Percentiles rank a stretch among this genome's conserved stretches.
These are phyloP conservation scores for Sporothrix inflata DNA, from an alignment of 2,329 filamentous ascomycete genomes.

Conservation along the genomic window DNA sequence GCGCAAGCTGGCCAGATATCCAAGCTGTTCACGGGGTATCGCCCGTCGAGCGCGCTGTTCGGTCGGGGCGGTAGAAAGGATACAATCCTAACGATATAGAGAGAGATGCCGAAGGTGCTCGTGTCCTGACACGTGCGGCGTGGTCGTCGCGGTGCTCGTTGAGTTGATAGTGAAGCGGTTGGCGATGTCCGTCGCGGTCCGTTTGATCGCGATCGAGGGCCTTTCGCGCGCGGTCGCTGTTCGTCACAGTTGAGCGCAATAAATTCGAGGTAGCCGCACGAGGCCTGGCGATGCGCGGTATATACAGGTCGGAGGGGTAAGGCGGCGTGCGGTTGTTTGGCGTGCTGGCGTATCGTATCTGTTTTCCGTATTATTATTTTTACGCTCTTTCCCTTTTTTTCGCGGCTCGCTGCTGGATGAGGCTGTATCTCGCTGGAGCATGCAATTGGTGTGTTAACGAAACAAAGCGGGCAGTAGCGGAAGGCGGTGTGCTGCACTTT, in stretches of 20 bases:
- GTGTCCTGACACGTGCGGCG: not conserved
- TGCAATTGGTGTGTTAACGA: conserved; percentile 21
- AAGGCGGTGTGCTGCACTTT: conserved; percentile 12
- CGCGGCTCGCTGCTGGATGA: conserved; percentile 12
- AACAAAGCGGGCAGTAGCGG: conserved; percentile 5
- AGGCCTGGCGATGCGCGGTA: not conserved
- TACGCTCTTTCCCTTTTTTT: conserved; percentile 19
- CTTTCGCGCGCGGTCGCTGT: conserved; percentile 2
- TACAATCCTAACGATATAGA: not conserved
- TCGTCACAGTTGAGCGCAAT: not conserved
- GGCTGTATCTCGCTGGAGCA: not conserved
- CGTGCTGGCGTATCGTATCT: not conserved
- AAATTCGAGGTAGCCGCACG: not conserved
- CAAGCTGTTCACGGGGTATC: not conserved
- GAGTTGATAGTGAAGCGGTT: conserved; percentile 8
- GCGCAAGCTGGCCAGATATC: not conserved
- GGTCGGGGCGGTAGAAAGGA: not conserved
- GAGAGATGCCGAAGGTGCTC: too few species aligned
- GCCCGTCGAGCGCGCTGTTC: not conserved
- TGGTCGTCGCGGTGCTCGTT: not conserved
- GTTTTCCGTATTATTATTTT: conserved; percentile 13
- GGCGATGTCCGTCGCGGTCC: not conserved
- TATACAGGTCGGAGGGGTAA: not conserved
- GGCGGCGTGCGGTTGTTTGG: not conserved
- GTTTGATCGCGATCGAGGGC: not conserved